A percentile compares a stretch with the other conserved stretches of the same genome.
These are phyloP conservation scores for Aspergillus conjunctus DNA, from an alignment of 495 filamentous ascomycete species.

Conservation along the genomic window DNA sequence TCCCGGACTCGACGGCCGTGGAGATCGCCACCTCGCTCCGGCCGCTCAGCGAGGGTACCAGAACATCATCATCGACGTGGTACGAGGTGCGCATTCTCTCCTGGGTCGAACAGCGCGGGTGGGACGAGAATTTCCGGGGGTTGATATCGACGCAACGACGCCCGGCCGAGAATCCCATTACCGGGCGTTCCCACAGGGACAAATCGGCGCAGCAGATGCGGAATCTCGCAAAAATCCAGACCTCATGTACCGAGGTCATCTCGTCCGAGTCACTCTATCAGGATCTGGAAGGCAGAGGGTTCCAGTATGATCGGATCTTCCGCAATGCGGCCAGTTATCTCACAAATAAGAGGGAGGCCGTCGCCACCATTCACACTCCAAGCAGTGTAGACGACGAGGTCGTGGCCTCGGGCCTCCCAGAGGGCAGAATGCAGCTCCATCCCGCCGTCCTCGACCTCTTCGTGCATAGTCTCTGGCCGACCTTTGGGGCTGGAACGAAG, in stretches of 20 bases:
- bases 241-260: neutral
- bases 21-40: neutral
- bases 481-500: neutral
- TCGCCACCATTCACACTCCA: neutral
- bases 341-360: neutral
- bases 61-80: neutral
- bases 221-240: neutral
- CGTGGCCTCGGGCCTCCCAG: neutral
- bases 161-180: neutral
- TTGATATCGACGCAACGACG: neutral
- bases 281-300: neutral
- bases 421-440: neutral
- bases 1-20: neutral
- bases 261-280: neutral
- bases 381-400: neutral
- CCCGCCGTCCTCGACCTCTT: neutral
- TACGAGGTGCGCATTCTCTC: neutral
- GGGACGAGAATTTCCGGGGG: slow-evolving; percentile 3
- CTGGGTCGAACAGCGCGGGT: neutral
- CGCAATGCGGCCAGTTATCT: neutral
- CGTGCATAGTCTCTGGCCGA: neutral
- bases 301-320: neutral
- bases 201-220: neutral
- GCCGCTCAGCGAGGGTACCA: neutral
- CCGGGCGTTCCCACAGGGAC: neutral